Base-by-base conservation (phyloP, 192 early-diverging fungal species). In the Piromyces finnis region DNA sequence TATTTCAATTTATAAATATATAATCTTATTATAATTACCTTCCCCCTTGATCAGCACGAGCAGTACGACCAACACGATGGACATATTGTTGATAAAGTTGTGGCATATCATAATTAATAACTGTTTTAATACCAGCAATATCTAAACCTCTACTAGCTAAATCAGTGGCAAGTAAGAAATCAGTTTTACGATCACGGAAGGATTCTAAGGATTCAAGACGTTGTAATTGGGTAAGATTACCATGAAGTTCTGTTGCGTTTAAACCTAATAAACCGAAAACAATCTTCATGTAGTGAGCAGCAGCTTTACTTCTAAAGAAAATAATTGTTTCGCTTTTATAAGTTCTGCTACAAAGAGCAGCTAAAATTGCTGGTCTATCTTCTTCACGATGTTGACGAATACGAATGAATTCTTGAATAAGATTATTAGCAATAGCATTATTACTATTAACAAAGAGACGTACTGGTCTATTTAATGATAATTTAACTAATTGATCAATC, bases 21-120 rank as follows among this genome's bases (percentile, higher is more conserved):
- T n/a, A n/a, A n/a, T n/a, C n/a, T n/a, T n/a, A n/a, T n/a, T 81
- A 5, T n/a, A 79, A 29, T 5, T 28, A 81, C 80, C 51, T 30
- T 30, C 80, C 80, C 26, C 29, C 27, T 32, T 68, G 77, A 27
- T 30, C 29, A 30, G 35, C 80, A 27, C 79, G 29, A 80, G 81
- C 79, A 27, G 81, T 82, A 27, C 79, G 79, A 28, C 79, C 81
- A 28, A 82, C 81, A 81, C 98, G 88, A 85, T 99, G 98, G 36
- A 98, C 89, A 84, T 99, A 99, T 82, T 95, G 94, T 30, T 90
- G 86, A 85, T 95, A 97, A 83, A 91, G 92, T 41, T 89, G 91
- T 16, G 98, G 98, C 95, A 98, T 98, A 78, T 97, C 95, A 86
- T 94, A 98, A 88, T 99, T 98, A 86, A 99, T 98, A 78, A 99